These are phyloP conservation scores for Rhizophagus sp. DNA, from an alignment of 192 early-diverging fungal genomes.

Conservation along the genomic window DNA sequence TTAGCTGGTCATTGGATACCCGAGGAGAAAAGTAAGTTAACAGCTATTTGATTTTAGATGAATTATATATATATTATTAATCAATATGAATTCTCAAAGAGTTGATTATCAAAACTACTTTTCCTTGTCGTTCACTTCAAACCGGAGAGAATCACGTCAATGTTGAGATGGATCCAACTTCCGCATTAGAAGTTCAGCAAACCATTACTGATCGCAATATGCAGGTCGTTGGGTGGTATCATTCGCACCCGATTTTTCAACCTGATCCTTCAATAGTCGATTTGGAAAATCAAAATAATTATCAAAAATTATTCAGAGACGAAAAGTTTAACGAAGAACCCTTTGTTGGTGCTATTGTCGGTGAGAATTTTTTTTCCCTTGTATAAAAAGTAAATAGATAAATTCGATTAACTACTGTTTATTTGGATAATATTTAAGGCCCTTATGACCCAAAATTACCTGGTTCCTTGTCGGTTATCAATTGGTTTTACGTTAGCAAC, in stretches of 20 bases:
- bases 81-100: slow-evolving; percentile 28
- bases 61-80: not conserved
- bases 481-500: slow-evolving; percentile 82
- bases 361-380: slow-evolving; percentile 31
- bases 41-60: not conserved
- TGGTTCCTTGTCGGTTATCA: slow-evolving; percentile 75
- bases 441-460: slow-evolving; percentile 83
- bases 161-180: slow-evolving; percentile 89
- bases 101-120: slow-evolving; percentile 65
- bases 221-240: slow-evolving; percentile 92
- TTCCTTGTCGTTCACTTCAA: slow-evolving; percentile 75
- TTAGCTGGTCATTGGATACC: slow-evolving; percentile 78
- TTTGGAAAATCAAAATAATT: slow-evolving; percentile 84
- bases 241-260: slow-evolving; percentile 87
- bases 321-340: slow-evolving; percentile 58
- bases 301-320: slow-evolving; percentile 78
- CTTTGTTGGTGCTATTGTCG: slow-evolving; percentile 90
- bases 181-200: slow-evolving; percentile 72
- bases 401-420: not conserved
- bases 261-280: slow-evolving; percentile 90
- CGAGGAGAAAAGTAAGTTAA: slow-evolving; percentile 37
- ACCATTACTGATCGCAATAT: slow-evolving; percentile 71
- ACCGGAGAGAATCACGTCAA: slow-evolving; percentile 72
- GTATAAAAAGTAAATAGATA: not conserved
- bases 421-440: slow-evolving; percentile 39